Conservation (phyloP, 371 early-diverging fungal genomes). For the Circinella umbellata region DNA sequence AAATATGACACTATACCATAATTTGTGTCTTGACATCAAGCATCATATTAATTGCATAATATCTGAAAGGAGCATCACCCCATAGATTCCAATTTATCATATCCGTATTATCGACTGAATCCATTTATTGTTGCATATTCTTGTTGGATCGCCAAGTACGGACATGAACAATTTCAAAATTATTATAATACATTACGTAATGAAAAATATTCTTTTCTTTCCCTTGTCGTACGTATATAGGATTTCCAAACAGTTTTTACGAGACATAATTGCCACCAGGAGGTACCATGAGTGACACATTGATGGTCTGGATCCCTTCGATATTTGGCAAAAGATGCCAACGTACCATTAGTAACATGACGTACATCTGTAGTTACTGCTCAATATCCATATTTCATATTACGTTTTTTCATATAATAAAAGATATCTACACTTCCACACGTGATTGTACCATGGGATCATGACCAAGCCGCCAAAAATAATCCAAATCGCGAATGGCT, state of each 20-base stretch:
- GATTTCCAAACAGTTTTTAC: slow-evolving; percentile 19
- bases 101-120: slow-evolving; percentile 19
- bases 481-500: slow-evolving; percentile 17
- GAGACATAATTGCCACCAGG: slow-evolving; percentile 15
- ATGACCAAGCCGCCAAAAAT: slow-evolving; percentile 27
- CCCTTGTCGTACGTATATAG: slow-evolving; percentile 14
- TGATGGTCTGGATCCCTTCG: slow-evolving; percentile 14
- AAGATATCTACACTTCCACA: slow-evolving; percentile 24
- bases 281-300: background rate
- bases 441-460: slow-evolving; percentile 18
- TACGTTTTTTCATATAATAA: slow-evolving; percentile 21
- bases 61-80: slow-evolving; percentile 32
- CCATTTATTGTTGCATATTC: slow-evolving; percentile 13
- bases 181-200: slow-evolving; percentile 29
- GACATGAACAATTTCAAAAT: slow-evolving; percentile 29
- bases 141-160: slow-evolving; percentile 24
- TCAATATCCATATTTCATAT: slow-evolving; percentile 22
- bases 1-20: slow-evolving; percentile 27
- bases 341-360: slow-evolving; percentile 23
- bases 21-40: slow-evolving; percentile 16
- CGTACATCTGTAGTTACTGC: slow-evolving; percentile 19
- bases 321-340: slow-evolving; percentile 24
- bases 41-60: slow-evolving; percentile 24
- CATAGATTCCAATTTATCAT: slow-evolving; percentile 29
- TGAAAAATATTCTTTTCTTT: slow-evolving; percentile 10